Percentiles rank a stretch among this genome's conserved stretches.
These are phyloP conservation scores for Myriosclerotinia curreyana DNA, from an alignment of 2,329 filamentous ascomycete species.

Conservation along the genomic window DNA sequence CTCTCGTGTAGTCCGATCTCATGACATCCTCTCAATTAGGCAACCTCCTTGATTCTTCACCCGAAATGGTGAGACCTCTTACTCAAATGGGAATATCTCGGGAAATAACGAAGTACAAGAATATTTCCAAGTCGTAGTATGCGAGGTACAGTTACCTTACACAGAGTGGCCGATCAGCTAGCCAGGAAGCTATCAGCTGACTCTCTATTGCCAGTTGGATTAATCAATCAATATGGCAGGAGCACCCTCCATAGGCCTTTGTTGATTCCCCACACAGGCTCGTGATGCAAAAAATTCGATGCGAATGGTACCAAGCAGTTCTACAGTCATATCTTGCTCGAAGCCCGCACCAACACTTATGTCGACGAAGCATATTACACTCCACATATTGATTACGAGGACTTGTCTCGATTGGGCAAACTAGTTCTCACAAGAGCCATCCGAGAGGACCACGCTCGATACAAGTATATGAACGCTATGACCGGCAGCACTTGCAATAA, in stretches of 20 bases:
- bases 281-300: neutral
- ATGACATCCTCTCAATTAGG: neutral
- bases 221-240: neutral
- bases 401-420: neutral
- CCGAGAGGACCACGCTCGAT: neutral
- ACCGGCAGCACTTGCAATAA: neutral
- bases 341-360: neutral
- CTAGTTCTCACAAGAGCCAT: neutral
- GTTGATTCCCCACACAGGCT: neutral
- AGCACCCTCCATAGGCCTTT: neutral
- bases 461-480: conserved; percentile 1
- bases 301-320: neutral
- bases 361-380: neutral
- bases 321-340: neutral
- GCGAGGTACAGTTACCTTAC: neutral
- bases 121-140: neutral
- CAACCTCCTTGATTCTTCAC: neutral
- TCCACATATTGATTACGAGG: neutral
- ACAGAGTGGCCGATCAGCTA: no score
- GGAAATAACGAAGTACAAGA: neutral
- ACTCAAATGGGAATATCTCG: neutral
- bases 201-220: no score
- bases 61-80: neutral
- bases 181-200: no score
- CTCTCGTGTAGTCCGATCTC: neutral